Percentiles rank a stretch among this genome's conserved stretches.
These are phyloP conservation scores for Chrysoporthe puriensis DNA, from an alignment of 2,329 filamentous ascomycete genomes.

Conservation along the genomic window DNA sequence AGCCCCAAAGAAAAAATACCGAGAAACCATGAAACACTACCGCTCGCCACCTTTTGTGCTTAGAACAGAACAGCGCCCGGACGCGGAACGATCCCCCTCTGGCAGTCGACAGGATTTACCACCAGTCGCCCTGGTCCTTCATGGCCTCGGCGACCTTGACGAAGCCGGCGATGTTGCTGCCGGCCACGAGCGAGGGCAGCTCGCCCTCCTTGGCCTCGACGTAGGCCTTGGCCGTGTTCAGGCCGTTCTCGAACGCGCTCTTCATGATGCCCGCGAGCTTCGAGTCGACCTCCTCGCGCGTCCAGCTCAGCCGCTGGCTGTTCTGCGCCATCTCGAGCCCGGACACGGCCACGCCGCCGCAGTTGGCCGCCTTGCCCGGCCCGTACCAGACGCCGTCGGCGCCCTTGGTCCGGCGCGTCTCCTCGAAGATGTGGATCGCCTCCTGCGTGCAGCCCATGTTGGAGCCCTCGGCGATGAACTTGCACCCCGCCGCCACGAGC, in stretches of 20 bases:
- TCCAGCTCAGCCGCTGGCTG: slow-evolving; percentile 81
- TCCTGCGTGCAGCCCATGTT: slow-evolving; percentile 99
- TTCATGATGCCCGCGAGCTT: slow-evolving; percentile 96
- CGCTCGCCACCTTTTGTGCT: neutral
- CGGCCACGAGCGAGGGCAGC: slow-evolving; percentile 87
- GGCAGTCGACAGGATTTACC: slow-evolving; percentile 38
- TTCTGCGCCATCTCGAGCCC: slow-evolving; percentile 99
- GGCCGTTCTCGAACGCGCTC: slow-evolving; percentile 85
- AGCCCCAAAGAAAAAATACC: neutral
- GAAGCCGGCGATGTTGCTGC: slow-evolving; percentile 97
- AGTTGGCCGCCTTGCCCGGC: slow-evolving; percentile 95
- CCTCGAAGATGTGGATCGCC: slow-evolving; percentile 92
- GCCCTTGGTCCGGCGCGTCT: slow-evolving; percentile 70
- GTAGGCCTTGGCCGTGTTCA: slow-evolving; percentile 89
- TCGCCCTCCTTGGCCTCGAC: slow-evolving; percentile 77
- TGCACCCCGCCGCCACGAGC: slow-evolving; percentile 74
- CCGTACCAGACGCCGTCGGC: slow-evolving; percentile 86
- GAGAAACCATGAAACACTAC: neutral
- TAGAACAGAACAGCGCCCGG: neutral
- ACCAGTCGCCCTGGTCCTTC: slow-evolving; percentile 98
- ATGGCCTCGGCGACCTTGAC: slow-evolving; percentile 94
- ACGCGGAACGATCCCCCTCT: neutral
- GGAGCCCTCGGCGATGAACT: slow-evolving; percentile 92
- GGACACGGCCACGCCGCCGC: slow-evolving; percentile 94
- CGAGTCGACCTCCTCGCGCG: slow-evolving; percentile 83